These are phyloP conservation scores for Xylaria digitata DNA, from an alignment of 2,329 filamentous ascomycete genomes.

Conservation along the genomic window DNA sequence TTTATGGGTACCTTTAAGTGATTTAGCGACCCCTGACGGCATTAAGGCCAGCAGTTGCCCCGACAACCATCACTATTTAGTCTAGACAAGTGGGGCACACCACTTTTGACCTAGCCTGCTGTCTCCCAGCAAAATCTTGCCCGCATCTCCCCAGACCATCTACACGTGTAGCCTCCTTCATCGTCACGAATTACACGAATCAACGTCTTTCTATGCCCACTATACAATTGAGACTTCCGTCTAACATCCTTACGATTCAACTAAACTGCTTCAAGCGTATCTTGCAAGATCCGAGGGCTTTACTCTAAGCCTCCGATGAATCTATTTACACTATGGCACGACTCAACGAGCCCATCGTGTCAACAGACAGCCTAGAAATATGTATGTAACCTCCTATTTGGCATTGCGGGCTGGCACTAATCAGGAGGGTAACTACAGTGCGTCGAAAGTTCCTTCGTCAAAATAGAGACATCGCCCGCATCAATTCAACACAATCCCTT, in stretches of 20 bases:
- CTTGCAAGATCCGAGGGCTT: constrained; percentile 30
- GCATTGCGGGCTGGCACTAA: constrained; percentile 9
- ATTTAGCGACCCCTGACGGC: background rate
- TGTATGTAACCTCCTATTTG: constrained; percentile 61
- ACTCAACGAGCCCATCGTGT: constrained; percentile 78
- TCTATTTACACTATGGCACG: constrained; percentile 74
- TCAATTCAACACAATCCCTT: constrained; percentile 80
- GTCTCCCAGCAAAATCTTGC: constrained; percentile 35
- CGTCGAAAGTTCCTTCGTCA: constrained; percentile 83
- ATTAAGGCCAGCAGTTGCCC: constrained; percentile 26
- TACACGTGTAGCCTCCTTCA: constrained; percentile 27
- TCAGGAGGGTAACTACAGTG: constrained; percentile 61
- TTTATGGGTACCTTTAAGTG: constrained; percentile 7
- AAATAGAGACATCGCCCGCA: constrained; percentile 84
- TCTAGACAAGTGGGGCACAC: constrained; percentile 27
- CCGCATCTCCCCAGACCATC: constrained; percentile 14
- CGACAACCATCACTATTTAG: constrained; percentile 34
- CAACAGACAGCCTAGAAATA: constrained; percentile 76
- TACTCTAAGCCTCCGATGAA: constrained; percentile 38
- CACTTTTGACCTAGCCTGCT: constrained; percentile 25
- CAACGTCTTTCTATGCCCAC: constrained; percentile 12
- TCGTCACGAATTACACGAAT: constrained; percentile 15
- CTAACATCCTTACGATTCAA: constrained; percentile 27
- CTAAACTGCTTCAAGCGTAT: constrained; percentile 24
- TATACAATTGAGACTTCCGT: constrained; percentile 1